These are phyloP conservation scores for Sporormia fimetaria DNA, from an alignment of 495 filamentous ascomycete species.

Conservation along the genomic window DNA sequence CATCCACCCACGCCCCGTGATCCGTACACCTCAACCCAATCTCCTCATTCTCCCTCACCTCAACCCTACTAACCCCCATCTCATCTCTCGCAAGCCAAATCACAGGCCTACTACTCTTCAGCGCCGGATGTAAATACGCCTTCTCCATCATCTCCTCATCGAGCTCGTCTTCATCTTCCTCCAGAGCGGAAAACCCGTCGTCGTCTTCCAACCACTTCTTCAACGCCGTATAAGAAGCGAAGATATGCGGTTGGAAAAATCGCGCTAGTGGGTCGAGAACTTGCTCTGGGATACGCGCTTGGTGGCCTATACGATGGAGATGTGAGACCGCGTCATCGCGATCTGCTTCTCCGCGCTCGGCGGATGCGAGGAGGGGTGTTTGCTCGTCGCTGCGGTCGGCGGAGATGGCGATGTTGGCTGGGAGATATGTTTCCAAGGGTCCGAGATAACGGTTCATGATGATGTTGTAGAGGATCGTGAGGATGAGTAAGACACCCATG, in stretches of 20 bases:
- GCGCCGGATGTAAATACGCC: constrained; percentile 68
- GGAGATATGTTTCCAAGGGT: constrained; percentile 30
- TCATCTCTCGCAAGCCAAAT: constrained; percentile 78
- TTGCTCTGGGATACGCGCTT: constrained; percentile 14
- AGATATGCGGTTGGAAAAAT: constrained; percentile 26
- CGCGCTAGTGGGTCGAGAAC: constrained; percentile 25
- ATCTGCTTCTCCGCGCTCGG: constrained; percentile 19
- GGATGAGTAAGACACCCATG: constrained; percentile 27
- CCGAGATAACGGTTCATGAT: constrained; percentile 26
- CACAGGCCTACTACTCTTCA: constrained; percentile 52
- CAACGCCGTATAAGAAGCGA: constrained; percentile 21
- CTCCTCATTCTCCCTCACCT: constrained; percentile 56
- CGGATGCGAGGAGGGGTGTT: constrained; percentile 20
- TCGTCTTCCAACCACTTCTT: constrained; percentile 23
- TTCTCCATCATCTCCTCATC: constrained; percentile 31
- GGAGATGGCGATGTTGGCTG: constrained; percentile 25
- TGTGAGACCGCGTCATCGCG: constrained; percentile 12
- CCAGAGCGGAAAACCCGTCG: constrained; percentile 10
- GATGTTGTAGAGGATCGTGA: constrained; percentile 29
- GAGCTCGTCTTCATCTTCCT: constrained; percentile 21
- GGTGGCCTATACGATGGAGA: constrained; percentile 21
- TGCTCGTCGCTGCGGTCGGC: constrained; percentile 22
- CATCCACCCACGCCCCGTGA: constrained; percentile 68
- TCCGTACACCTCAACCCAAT: constrained; percentile 68
- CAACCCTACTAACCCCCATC: constrained; percentile 64